Base-by-base conservation (phyloP, 225 moss, liverwort and hornwort genomes). In the Thuidium tamariscinum region DNA sequence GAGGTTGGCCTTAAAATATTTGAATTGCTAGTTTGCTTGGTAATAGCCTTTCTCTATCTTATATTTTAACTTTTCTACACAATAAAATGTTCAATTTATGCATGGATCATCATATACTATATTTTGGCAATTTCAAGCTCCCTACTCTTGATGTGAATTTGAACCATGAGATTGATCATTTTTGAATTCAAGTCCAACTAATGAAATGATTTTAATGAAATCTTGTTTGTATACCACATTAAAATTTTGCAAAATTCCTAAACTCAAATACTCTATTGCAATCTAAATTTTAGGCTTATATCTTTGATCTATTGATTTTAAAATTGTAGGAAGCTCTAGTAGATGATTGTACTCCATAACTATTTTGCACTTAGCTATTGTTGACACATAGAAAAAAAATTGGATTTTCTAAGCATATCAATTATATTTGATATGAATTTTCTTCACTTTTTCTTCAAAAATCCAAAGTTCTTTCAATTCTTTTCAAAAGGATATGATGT, bases 401-500 rank as follows among this genome's bases (percentile, higher is more conserved):
- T 7, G 4, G 12, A 2, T 23, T 39, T 39, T 22, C 14, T n/a
- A 1, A 14, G 7, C 8, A 13, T 39, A 20, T 37, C 23, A 6
- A 6, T 22, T 13, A 7, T 39, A 3, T 65, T n/a, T n/a, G n/a
- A 19, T n/a, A n/a, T 65, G 34, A 65, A n/a, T n/a, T n/a, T n/a
- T 20, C 37, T 67, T 37, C 22, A 37, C 22, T 37, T 12, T 67
- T 67, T 19, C 5, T 3, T 5, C 3, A 7, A 13, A 22, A 67
- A 22, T 13, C 20, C 2, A 20, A 18, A n/a, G 5, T 5, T 65
- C 10, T 65, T 64, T 65, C 20, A n/a, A 65, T 9, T 10, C 19
- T 19, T n/a, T 1, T 18, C 4, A 13, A 13, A 68, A 39, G 6
- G 7, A 23, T 37, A 0, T 12, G 3, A 67, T 2, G 0, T 7